Conservation (phyloP, 768 basidiomycete species). For the Termitomyces sp. region DNA sequence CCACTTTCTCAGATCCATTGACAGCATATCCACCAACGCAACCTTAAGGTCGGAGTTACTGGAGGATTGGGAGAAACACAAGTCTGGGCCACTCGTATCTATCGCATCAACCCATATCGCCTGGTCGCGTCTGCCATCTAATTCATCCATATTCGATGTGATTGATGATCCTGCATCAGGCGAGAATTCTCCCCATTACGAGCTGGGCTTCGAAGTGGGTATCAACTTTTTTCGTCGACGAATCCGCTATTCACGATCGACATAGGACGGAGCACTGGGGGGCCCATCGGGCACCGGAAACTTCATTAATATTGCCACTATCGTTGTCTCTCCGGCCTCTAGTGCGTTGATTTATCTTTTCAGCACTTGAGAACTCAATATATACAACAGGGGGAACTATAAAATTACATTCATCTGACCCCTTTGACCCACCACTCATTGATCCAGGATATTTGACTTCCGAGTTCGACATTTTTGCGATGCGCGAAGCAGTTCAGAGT, state of each 20-base stretch:
- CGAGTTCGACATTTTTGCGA: constrained; percentile 21
- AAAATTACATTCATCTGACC: constrained; percentile 18
- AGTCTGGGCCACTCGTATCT: constrained; percentile 22
- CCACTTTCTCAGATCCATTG: background rate
- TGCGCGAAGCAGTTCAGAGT: constrained; percentile 21
- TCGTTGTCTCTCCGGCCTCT: constrained; percentile 8
- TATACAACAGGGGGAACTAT: constrained; percentile 20
- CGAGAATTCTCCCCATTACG: constrained; percentile 17
- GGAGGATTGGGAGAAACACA: constrained; percentile 16
- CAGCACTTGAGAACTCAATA: background rate
- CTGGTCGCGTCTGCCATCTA: constrained; percentile 20
- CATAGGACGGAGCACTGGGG: background rate
- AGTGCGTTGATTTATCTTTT: constrained; percentile 18
- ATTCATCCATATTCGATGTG: constrained; percentile 15
- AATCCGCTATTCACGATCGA: background rate
- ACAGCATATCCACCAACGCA: constrained; percentile 8
- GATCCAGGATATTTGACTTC: constrained; percentile 32
- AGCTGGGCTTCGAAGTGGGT: background rate
- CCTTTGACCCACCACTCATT: constrained; percentile 39
- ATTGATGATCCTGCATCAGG: constrained; percentile 26
- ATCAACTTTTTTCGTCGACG: background rate
- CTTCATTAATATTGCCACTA: background rate
- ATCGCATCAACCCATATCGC: constrained; percentile 19
- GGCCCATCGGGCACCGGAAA: background rate
- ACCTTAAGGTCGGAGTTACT: constrained; percentile 17